Conservation (phyloP, 192 early-diverging fungal species). For the Pecoramyces ruminantium region DNA sequence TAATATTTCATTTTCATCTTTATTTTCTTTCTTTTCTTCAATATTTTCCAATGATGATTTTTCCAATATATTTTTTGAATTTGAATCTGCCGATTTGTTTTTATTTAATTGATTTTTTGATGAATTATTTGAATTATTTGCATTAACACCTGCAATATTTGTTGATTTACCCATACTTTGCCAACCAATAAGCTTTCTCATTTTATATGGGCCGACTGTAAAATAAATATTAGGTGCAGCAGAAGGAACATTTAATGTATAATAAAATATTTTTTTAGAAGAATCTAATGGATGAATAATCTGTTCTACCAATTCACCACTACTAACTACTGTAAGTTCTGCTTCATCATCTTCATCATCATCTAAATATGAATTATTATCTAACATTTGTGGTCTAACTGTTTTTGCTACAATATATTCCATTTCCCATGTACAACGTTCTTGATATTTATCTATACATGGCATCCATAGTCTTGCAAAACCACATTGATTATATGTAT, state of each 20-base stretch:
- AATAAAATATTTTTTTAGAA: constrained; percentile 43
- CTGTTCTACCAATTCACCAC: constrained; percentile 52
- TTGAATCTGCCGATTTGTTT: not conserved
- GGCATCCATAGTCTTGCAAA: constrained; percentile 59
- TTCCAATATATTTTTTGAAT: not conserved
- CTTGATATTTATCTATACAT: constrained; percentile 48
- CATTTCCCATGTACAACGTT: constrained; percentile 65
- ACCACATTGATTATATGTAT: constrained; percentile 23
- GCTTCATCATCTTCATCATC: constrained; percentile 22
- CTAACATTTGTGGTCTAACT: not conserved
- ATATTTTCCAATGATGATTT: not conserved
- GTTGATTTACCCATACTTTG: constrained; percentile 1
- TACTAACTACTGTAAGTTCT: constrained; percentile 35
- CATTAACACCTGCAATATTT: not conserved
- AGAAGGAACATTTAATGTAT: constrained; percentile 44
- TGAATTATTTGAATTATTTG: not conserved
- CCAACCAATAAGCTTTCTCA: constrained; percentile 14
- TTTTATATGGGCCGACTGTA: constrained; percentile 44
- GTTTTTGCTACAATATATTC: constrained; percentile 44
- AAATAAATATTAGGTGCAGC: constrained; percentile 57
- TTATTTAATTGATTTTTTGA: not conserved
- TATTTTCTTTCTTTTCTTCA: constrained; percentile 3
- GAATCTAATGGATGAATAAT: constrained; percentile 40
- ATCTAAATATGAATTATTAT: not conserved
- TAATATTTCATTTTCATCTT: constrained; percentile 5